Evolutionary conservation across 2,329 filamentous ascomycete genomes (phyloP).

Genomic region (Fusarium sp.): DNA sequence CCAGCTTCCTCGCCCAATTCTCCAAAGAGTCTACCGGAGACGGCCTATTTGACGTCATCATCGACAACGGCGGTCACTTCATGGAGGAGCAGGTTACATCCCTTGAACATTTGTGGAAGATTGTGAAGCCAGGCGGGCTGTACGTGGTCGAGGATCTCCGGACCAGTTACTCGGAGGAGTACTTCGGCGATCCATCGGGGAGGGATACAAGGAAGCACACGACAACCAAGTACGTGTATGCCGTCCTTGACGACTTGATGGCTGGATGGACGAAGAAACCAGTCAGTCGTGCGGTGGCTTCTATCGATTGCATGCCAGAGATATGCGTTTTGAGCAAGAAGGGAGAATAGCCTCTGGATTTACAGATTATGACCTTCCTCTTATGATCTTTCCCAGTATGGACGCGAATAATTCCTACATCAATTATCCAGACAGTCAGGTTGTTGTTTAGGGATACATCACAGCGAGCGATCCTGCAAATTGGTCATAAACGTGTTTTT

Average conservation of each 20-base stretch:
- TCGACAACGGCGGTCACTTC: constrained; percentile 58
- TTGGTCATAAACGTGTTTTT: constrained; percentile 23
- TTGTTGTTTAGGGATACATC: constrained; percentile 3
- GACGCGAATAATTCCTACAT: background rate
- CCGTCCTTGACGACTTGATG: constrained; percentile 48
- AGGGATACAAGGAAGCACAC: constrained; percentile 44
- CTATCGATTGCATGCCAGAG: constrained; percentile 51
- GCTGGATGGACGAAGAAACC: constrained; percentile 33
- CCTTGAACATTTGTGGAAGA: constrained; percentile 55
- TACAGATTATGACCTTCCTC: background rate
- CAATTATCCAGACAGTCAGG: background rate
- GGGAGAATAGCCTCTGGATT: background rate
- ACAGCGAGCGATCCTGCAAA: constrained; percentile 1
- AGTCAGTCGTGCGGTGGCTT: constrained; percentile 45
- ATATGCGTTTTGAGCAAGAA: constrained; percentile 35
- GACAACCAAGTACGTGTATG: constrained; percentile 49
- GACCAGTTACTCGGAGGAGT: constrained; percentile 48
- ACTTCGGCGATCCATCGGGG: constrained; percentile 45
- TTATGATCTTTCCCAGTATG: background rate
- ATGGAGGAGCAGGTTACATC: constrained; percentile 58
- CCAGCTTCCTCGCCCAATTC: constrained; percentile 55
- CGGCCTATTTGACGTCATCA: constrained; percentile 56
- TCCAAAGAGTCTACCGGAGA: constrained; percentile 50
- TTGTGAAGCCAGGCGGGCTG: constrained; percentile 54
- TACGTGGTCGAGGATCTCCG: constrained; percentile 56